A percentile compares a stretch with the other conserved stretches of the same genome.
Conservation (phyloP, 306 rosid genomes). For the Cajanus cajan region DNA sequence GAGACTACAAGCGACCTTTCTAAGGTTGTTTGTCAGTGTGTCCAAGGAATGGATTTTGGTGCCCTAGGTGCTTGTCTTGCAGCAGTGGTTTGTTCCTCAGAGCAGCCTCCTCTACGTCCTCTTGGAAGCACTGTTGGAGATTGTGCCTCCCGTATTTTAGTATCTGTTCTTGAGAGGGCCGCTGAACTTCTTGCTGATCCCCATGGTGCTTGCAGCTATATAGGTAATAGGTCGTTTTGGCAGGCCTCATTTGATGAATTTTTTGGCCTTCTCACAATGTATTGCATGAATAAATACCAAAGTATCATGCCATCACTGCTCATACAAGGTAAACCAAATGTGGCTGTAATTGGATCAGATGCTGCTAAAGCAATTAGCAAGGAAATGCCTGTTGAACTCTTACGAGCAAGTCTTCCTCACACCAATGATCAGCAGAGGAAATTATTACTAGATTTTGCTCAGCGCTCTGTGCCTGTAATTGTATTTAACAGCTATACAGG, state of each 20-base stretch:
- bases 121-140: constrained; percentile 52
- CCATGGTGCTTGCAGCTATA: constrained; percentile 36
- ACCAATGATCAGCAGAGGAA: constrained; percentile 51
- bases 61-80: constrained; percentile 62
- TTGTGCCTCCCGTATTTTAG: constrained; percentile 46
- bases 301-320: constrained; percentile 44
- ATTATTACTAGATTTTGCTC: constrained; percentile 49
- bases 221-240: constrained; percentile 48
- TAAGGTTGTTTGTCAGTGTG: constrained; percentile 48
- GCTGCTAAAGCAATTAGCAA: constrained; percentile 40
- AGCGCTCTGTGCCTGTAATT: constrained; percentile 47
- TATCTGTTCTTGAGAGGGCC: constrained; percentile 53
- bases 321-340: constrained; percentile 35
- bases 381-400: constrained; percentile 62
- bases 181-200: constrained; percentile 42
- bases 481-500: constrained; percentile 47
- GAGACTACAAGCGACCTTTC: constrained; percentile 44
- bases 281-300: constrained; percentile 55
- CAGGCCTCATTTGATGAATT: constrained; percentile 63
- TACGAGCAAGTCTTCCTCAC: constrained; percentile 64
- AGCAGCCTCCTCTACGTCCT: constrained; percentile 59
- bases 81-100: constrained; percentile 66
- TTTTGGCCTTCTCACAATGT: constrained; percentile 49
- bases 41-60: constrained; percentile 54
- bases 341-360: constrained; percentile 44